phyloP scores from a whole-genome alignment of 2,329 filamentous ascomycete species.

The Botryotinia calthae region DNA sequence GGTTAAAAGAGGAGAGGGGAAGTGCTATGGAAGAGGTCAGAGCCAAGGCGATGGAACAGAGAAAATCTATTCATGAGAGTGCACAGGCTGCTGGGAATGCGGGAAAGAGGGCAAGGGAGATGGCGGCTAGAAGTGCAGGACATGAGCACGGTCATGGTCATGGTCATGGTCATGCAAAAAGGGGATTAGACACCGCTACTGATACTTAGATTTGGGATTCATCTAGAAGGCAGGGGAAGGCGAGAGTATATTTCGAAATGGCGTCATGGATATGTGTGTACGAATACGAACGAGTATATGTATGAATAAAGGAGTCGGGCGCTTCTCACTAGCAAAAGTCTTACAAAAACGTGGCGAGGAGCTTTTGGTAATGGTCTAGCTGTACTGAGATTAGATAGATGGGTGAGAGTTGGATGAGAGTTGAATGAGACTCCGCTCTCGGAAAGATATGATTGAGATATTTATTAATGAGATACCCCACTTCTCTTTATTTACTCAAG shows the following conservation, averaged over 20 bases:
- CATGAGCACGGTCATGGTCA: not conserved
- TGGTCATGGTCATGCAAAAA: not conserved
- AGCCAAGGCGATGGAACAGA: slow-evolving; percentile 13
- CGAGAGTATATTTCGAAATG: not conserved
- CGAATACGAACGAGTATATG: slow-evolving; percentile 2
- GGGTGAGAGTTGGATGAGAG: not conserved
- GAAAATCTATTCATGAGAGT: slow-evolving; percentile 1
- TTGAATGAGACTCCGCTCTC: not conserved
- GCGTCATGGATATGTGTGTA: slow-evolving; percentile 12
- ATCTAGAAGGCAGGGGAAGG: not conserved
- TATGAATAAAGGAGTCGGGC: not conserved
- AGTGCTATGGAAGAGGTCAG: slow-evolving; percentile 26
- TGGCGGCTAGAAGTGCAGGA: not conserved
- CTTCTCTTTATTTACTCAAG: not conserved
- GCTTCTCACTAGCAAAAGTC: not conserved
- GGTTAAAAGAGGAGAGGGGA: slow-evolving; percentile 32
- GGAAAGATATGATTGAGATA: not conserved
- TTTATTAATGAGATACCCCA: slow-evolving; percentile 7
- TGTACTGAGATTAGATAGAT: not conserved
- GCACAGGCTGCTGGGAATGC: not conserved
- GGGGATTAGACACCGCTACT: not conserved
- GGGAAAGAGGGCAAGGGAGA: not conserved
- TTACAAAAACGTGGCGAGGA: not conserved
- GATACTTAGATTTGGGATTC: not conserved
- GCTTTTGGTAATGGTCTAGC: not conserved